A percentile compares a stretch with the other conserved stretches of the same genome.
These are phyloP conservation scores for Mucor sp. DNA, from an alignment of 371 early-diverging fungal genomes.

Conservation along the genomic window DNA sequence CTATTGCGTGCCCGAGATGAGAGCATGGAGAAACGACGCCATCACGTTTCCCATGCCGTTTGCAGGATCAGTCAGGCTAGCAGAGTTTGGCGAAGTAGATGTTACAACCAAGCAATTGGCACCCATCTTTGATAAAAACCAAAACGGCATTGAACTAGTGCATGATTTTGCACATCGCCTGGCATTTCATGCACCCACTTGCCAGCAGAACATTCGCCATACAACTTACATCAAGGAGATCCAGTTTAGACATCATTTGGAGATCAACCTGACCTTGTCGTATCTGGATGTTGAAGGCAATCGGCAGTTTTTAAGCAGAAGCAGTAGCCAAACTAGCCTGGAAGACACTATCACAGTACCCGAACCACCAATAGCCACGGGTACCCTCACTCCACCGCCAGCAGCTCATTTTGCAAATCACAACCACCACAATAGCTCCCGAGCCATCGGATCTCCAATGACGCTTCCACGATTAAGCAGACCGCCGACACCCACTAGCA, in stretches of 20 bases:
- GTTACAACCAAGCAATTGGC: conserved; percentile 23
- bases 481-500: neutral
- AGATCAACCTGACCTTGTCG: conserved; percentile 34
- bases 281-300: conserved; percentile 29
- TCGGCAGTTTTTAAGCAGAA: conserved; percentile 7
- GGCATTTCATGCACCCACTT: conserved; percentile 42
- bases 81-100: conserved; percentile 26
- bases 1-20: conserved; percentile 37
- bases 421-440: neutral
- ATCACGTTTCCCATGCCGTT: conserved; percentile 26
- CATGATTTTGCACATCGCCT: conserved; percentile 44
- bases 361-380: neutral
- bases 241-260: conserved; percentile 33
- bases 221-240: conserved; percentile 41
- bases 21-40: conserved; percentile 32
- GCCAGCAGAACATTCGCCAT: conserved; percentile 39
- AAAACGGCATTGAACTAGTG: conserved; percentile 24
- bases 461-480: neutral
- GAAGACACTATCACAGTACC: conserved; percentile 2
- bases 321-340: conserved; percentile 4
- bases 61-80: conserved; percentile 32
- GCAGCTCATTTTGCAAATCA: conserved; percentile 14
- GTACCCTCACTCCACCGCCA: conserved; percentile 18
- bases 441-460: neutral
- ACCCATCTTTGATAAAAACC: conserved; percentile 28